A percentile compares a stretch with the other conserved stretches of the same genome.
These are phyloP conservation scores for Hypholoma fasciculare DNA, from an alignment of 768 basidiomycete species.

Conservation along the genomic window DNA sequence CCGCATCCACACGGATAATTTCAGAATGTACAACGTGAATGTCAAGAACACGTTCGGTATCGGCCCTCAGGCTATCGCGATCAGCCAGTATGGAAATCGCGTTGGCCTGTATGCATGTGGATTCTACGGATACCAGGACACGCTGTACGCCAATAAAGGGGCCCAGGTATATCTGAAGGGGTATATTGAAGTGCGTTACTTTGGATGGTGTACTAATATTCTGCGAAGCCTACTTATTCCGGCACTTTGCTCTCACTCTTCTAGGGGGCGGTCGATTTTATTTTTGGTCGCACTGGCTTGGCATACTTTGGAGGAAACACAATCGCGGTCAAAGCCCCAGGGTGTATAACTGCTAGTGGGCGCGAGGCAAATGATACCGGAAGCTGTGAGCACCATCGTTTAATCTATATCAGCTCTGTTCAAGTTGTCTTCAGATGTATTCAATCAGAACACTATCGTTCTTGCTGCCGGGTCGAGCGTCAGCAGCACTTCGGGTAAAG, in stretches of 20 bases:
- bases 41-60: slow-evolving; percentile 46
- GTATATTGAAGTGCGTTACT: slow-evolving; percentile 42
- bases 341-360: slow-evolving; percentile 50
- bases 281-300: slow-evolving; percentile 43
- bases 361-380: slow-evolving; percentile 42
- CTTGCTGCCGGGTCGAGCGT: slow-evolving; percentile 39
- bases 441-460: slow-evolving; percentile 44
- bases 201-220: not conserved
- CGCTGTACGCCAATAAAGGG: slow-evolving; percentile 43
- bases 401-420: not conserved
- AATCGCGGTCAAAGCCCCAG: slow-evolving; percentile 42
- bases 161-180: slow-evolving; percentile 47
- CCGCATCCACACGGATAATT: slow-evolving; percentile 47
- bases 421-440: slow-evolving; percentile 30
- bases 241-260: not conserved
- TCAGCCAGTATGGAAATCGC: slow-evolving; percentile 48
- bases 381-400: slow-evolving; percentile 38
- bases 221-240: not conserved
- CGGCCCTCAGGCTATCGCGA: slow-evolving; percentile 47
- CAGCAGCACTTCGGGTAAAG: slow-evolving; percentile 32
- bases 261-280: slow-evolving; percentile 53
- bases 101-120: slow-evolving; percentile 46
- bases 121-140: slow-evolving; percentile 50
- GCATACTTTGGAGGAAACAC: slow-evolving; percentile 53
- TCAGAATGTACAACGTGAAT: slow-evolving; percentile 51